Percentiles rank a stretch among this genome's conserved stretches.
These are phyloP conservation scores for Croton setiger DNA, from an alignment of 441 rosid genomes.

Conservation along the genomic window DNA sequence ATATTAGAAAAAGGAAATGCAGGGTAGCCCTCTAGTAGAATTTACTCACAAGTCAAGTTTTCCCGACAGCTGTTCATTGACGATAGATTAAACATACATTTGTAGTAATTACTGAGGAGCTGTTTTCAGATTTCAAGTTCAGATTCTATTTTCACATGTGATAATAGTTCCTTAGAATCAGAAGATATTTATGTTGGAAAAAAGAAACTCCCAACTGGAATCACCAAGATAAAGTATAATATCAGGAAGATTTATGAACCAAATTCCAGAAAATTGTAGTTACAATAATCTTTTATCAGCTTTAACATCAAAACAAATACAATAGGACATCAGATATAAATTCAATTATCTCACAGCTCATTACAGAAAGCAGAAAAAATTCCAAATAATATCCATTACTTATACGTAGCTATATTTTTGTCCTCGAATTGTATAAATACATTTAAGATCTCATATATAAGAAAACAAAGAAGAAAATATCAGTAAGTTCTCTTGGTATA, in stretches of 20 bases:
- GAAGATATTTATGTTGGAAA: neutral
- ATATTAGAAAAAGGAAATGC: neutral
- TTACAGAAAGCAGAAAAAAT: constrained; percentile 10
- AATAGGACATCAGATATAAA: constrained; percentile 30
- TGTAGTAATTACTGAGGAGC: neutral
- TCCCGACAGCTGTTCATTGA: neutral
- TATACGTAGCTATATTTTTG: constrained; percentile 20
- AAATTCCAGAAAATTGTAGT: neutral
- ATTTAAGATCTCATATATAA: constrained; percentile 6
- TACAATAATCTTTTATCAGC: neutral
- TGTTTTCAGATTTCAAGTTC: neutral
- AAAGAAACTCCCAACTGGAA: neutral
- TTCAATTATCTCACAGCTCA: neutral
- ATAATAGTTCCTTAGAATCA: neutral
- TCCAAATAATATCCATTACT: constrained; percentile 14
- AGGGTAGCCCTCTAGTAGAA: neutral
- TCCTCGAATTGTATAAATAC: constrained; percentile 24
- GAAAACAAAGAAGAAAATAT: constrained; percentile 12
- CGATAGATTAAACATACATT: neutral
- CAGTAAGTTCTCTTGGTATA: constrained; percentile 32
- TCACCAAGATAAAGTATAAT: neutral
- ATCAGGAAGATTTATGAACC: neutral
- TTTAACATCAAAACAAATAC: constrained; percentile 18
- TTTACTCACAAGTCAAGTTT: neutral
- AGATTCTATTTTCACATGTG: neutral